These are phyloP conservation scores for Nicotiana benthamiana DNA, from an alignment of 257 asterid genomes.

Conservation along the genomic window DNA sequence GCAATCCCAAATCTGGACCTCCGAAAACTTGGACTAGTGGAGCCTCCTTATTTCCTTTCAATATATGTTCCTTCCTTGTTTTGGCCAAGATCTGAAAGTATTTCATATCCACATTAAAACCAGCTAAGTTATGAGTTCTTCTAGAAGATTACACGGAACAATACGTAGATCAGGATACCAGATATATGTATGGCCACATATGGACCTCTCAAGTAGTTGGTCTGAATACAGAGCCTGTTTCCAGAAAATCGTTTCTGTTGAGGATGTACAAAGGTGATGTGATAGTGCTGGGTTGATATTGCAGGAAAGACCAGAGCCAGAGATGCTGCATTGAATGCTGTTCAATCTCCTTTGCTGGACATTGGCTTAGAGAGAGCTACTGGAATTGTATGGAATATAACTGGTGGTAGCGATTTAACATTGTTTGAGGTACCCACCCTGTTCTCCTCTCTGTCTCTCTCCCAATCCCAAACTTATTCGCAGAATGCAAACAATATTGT, in stretches of 20 bases:
- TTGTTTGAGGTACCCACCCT: slow-evolving; percentile 64
- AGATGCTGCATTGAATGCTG: slow-evolving; percentile 91
- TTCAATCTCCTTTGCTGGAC: slow-evolving; percentile 86
- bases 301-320: slow-evolving; percentile 94
- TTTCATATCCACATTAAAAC: neutral
- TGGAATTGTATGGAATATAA: slow-evolving; percentile 95
- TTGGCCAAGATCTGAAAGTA: neutral
- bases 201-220: neutral
- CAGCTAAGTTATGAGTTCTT: neutral
- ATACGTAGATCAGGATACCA: neutral
- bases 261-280: neutral
- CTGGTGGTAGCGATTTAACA: slow-evolving; percentile 91
- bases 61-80: neutral
- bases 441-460: neutral
- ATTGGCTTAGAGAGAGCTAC: slow-evolving; percentile 94
- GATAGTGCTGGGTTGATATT: slow-evolving; percentile 7
- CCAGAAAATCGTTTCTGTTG: neutral
- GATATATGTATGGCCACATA: neutral
- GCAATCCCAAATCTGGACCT: neutral
- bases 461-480: neutral
- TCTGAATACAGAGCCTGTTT: neutral
- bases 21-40: too few relatives aligned
- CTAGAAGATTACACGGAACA: neutral
- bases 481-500: too few relatives aligned
- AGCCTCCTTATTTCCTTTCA: too few relatives aligned